Percentiles rank a stretch among this genome's conserved stretches.
phyloP scores from a whole-genome alignment of 192 early-diverging fungal species.

The Cladochytrium replicatum region DNA sequence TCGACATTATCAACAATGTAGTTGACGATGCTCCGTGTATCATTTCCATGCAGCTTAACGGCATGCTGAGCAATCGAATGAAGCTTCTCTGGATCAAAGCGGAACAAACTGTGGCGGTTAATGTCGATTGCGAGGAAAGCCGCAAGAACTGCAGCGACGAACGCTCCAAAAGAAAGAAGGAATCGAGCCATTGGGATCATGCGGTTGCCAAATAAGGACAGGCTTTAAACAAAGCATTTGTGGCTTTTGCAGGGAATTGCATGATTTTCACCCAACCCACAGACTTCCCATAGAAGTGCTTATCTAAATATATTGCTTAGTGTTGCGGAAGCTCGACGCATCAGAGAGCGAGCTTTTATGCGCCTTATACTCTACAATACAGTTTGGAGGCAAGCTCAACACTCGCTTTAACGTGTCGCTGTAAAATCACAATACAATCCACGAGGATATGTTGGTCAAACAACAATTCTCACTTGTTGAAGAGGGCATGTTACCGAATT shows the following conservation, averaged over 20 bases:
- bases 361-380: slow-evolving; percentile 91
- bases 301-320: slow-evolving; percentile 66
- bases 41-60: slow-evolving; percentile 24
- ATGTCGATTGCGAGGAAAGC: slow-evolving; percentile 28
- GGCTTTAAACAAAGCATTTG: no score
- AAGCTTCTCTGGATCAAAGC: slow-evolving; percentile 27
- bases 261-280: no score
- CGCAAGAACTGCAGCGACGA: slow-evolving; percentile 12
- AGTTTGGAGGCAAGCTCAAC: slow-evolving; percentile 74
- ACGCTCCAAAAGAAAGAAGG: no score
- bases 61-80: slow-evolving; percentile 23
- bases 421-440: slow-evolving; percentile 3
- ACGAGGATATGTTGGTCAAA: neutral
- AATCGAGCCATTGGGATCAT: no score
- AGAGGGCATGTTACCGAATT: slow-evolving; percentile 50
- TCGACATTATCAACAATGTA: slow-evolving; percentile 21
- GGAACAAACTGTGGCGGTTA: slow-evolving; percentile 20
- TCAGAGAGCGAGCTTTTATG: slow-evolving; percentile 74
- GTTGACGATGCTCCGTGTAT: slow-evolving; percentile 20
- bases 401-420: slow-evolving; percentile 83
- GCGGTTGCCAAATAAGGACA: no score
- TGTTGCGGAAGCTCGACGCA: slow-evolving; percentile 77
- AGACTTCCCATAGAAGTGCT: no score
- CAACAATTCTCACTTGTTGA: neutral
- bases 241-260: no score